A percentile compares a stretch with the other conserved stretches of the same genome.
Evolutionary conservation across 345 rosid species (phyloP).

Genomic region (Salix koriyanagi): DNA sequence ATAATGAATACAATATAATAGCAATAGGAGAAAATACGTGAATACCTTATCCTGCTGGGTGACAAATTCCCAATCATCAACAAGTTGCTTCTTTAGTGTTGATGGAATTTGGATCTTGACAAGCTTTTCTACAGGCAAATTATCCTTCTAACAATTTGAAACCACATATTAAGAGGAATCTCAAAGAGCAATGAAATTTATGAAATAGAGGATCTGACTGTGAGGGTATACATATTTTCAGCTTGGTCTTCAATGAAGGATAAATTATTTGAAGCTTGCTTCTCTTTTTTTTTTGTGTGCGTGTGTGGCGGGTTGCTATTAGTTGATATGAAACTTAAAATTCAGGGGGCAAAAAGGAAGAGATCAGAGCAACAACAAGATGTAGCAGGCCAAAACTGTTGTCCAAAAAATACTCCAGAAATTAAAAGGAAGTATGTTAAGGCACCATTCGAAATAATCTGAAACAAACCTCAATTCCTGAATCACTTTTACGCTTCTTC

Average conservation of each 20-base stretch:
- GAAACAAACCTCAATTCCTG: slow-evolving; percentile 71
- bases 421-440: neutral
- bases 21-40: neutral
- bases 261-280: too few species aligned
- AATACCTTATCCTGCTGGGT: slow-evolving; percentile 78
- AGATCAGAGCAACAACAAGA: neutral
- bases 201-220: neutral
- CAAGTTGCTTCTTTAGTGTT: slow-evolving; percentile 72
- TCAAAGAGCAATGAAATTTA: neutral
- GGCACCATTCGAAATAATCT: slow-evolving; percentile 10
- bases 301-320: too few species aligned
- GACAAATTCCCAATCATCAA: slow-evolving; percentile 82
- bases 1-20: neutral
- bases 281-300: too few species aligned
- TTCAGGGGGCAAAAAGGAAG: neutral
- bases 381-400: neutral
- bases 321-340: too few species aligned
- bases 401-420: neutral
- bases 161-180: neutral
- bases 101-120: slow-evolving; percentile 80
- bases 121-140: slow-evolving; percentile 50
- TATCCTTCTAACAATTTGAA: slow-evolving; percentile 23
- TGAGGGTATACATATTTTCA: neutral
- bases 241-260: neutral
- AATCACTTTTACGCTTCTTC: slow-evolving; percentile 82